These are phyloP conservation scores for Cryptococcus wingfieldii DNA, from an alignment of 1,284 basidiomycete genomes.

Conservation along the genomic window DNA sequence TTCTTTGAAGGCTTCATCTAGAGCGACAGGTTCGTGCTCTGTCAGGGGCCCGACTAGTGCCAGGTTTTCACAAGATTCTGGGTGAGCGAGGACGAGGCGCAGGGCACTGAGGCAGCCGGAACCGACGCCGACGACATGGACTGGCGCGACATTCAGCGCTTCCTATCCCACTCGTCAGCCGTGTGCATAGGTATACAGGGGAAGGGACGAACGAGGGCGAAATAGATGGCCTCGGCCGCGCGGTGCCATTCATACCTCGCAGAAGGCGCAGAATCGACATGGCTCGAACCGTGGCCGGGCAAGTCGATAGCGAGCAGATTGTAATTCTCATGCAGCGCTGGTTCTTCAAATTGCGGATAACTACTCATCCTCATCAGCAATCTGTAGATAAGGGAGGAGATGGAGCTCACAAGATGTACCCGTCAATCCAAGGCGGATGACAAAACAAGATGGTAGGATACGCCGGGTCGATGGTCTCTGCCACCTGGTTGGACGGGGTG, in stretches of 20 bases:
- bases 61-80: constrained; percentile 9
- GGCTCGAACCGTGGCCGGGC: constrained; percentile 23
- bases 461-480: constrained; percentile 8
- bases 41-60: constrained; percentile 16
- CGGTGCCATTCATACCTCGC: constrained; percentile 8
- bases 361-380: constrained; percentile 7
- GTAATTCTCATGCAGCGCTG: constrained; percentile 20
- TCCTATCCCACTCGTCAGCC: neutral
- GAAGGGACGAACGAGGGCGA: neutral
- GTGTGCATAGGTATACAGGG: too few relatives aligned
- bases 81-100: constrained; percentile 9
- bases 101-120: constrained; percentile 16
- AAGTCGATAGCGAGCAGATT: constrained; percentile 28
- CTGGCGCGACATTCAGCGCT: constrained; percentile 7
- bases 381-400: neutral
- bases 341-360: constrained; percentile 33
- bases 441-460: constrained; percentile 14
- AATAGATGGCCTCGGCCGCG: constrained; percentile 10
- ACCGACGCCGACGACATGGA: constrained; percentile 22
- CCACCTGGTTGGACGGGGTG: constrained; percentile 4
- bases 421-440: constrained; percentile 17
- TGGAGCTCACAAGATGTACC: constrained; percentile 18
- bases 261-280: constrained; percentile 1
- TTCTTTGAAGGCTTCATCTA: constrained; percentile 16
- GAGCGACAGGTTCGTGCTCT: constrained; percentile 8